phyloP scores from a whole-genome alignment of 805 yeast genomes.

The Candida tibetensis region DNA sequence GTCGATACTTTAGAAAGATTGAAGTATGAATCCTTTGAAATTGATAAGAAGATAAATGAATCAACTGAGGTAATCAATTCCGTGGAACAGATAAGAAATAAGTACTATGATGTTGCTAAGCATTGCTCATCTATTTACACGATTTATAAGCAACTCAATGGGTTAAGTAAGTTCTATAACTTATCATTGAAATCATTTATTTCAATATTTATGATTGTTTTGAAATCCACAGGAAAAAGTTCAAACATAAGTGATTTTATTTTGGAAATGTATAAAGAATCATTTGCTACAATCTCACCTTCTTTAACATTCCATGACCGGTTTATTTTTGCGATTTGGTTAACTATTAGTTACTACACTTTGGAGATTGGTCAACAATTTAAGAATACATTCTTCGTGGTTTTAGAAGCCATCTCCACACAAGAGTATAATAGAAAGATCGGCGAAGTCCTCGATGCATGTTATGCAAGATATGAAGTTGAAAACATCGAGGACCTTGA shows the following conservation, averaged over 20 bases:
- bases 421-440: neutral
- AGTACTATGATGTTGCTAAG: constrained; percentile 54
- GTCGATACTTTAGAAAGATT: constrained; percentile 59
- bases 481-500: constrained; percentile 8
- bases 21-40: constrained; percentile 57
- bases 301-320: constrained; percentile 47
- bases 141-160: constrained; percentile 37
- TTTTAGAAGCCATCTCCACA: constrained; percentile 2
- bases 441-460: constrained; percentile 6
- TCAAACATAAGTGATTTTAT: constrained; percentile 26
- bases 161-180: constrained; percentile 53
- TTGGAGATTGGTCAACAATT: constrained; percentile 25
- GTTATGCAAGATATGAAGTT: constrained; percentile 9
- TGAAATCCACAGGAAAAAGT: constrained; percentile 15
- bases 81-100: constrained; percentile 47
- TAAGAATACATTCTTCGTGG: constrained; percentile 10
- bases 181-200: constrained; percentile 46
- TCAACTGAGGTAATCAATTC: constrained; percentile 53
- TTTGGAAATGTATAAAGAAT: constrained; percentile 41
- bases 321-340: constrained; percentile 40
- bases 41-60: constrained; percentile 52
- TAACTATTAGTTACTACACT: constrained; percentile 28
- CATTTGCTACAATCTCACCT: constrained; percentile 44
- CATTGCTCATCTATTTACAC: constrained; percentile 51
- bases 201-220: constrained; percentile 14